Conservation (phyloP, 345 rosid species). For the Camelina hispida region DNA sequence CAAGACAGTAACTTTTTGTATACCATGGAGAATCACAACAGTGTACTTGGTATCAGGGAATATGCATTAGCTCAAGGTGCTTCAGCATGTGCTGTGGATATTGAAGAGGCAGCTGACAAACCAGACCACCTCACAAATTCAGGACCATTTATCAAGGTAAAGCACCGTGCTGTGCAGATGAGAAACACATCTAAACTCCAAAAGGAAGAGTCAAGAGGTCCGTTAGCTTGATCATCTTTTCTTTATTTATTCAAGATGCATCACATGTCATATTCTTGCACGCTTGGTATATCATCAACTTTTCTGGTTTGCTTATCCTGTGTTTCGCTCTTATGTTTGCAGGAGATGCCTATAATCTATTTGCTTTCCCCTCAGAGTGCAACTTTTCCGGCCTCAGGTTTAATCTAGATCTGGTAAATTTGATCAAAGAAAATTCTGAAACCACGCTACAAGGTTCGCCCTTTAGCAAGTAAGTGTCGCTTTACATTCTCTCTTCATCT, state of each 20-base stretch:
- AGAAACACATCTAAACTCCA: constrained; percentile 50
- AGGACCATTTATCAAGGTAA: constrained; percentile 50
- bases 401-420: constrained; percentile 72
- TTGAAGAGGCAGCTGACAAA: constrained; percentile 52
- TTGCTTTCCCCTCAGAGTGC: constrained; percentile 96
- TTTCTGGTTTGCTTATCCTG: constrained; percentile 23
- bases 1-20: constrained; percentile 68
- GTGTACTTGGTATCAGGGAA: constrained; percentile 98
- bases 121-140: constrained; percentile 40
- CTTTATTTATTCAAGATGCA: constrained; percentile 19
- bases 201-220: constrained; percentile 55
- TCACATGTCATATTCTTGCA: constrained; percentile 11
- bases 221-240: constrained; percentile 23
- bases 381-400: constrained; percentile 93
- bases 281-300: not conserved
- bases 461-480: constrained; percentile 53
- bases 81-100: constrained; percentile 81
- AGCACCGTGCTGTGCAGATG: constrained; percentile 59
- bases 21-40: constrained; percentile 94
- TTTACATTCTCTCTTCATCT: constrained; percentile 3
- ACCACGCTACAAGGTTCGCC: constrained; percentile 59
- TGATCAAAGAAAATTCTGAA: constrained; percentile 64
- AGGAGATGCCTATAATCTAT: constrained; percentile 76
- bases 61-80: constrained; percentile 89
- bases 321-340: constrained; percentile 41